These are phyloP conservation scores for Taphrina wiesneri DNA, from an alignment of 1,139 yeast genomes.

Conservation along the genomic window DNA sequence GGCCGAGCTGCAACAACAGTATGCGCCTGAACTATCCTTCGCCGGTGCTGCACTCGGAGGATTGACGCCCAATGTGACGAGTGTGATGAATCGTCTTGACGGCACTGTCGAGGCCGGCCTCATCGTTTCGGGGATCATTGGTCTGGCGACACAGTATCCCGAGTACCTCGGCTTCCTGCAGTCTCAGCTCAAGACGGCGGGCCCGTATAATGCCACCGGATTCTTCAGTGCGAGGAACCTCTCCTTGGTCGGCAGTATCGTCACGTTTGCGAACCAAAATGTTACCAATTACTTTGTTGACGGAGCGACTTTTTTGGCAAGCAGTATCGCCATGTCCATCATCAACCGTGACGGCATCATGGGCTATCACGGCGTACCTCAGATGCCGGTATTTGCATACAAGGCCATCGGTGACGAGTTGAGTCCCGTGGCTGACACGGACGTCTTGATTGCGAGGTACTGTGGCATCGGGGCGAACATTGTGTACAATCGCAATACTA, in stretches of 20 bases:
- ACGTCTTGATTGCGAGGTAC: constrained; percentile 40
- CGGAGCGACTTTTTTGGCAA: constrained; percentile 38
- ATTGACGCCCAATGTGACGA: constrained; percentile 41
- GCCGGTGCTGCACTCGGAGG: constrained; percentile 44
- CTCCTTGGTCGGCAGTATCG: constrained; percentile 40
- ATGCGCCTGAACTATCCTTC: constrained; percentile 43
- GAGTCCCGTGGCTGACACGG: constrained; percentile 41
- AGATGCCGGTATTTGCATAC: constrained; percentile 42
- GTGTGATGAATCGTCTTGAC: constrained; percentile 38
- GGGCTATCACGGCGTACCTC: constrained; percentile 40
- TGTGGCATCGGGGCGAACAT: constrained; percentile 43
- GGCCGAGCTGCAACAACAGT: constrained; percentile 42
- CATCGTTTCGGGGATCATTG: constrained; percentile 43
- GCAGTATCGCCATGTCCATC: constrained; percentile 35
- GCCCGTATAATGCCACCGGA: constrained; percentile 34
- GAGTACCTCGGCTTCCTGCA: constrained; percentile 37
- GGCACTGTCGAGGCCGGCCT: constrained; percentile 42
- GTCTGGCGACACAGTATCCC: constrained; percentile 44
- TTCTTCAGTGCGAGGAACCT: constrained; percentile 38
- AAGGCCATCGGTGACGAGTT: constrained; percentile 44
- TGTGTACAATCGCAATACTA: constrained; percentile 39
- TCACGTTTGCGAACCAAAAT: constrained; percentile 39
- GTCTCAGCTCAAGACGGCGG: constrained; percentile 24
- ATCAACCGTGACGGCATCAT: constrained; percentile 38
- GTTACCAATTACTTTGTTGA: constrained; percentile 40